phyloP scores from a whole-genome alignment of 2,329 filamentous ascomycete species.

The Gremmenia infestans region DNA sequence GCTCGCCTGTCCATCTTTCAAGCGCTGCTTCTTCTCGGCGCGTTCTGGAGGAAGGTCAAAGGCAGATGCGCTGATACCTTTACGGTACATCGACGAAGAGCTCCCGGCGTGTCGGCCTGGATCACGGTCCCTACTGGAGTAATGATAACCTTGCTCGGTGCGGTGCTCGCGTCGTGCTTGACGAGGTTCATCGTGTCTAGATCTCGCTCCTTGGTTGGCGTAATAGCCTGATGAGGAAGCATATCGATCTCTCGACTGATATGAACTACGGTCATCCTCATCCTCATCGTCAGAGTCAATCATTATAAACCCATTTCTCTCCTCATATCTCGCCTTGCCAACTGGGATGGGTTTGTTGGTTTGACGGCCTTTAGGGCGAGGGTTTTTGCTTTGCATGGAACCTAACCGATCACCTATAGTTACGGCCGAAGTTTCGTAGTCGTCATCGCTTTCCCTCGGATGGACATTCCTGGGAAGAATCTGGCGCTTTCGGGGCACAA shows the following conservation, averaged over 20 bases:
- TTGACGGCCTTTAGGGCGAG: background rate
- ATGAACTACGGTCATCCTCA: background rate
- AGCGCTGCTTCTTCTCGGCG: background rate
- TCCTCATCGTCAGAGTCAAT: background rate
- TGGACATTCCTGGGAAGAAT: background rate
- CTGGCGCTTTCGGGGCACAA: background rate
- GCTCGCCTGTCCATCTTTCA: too few species aligned
- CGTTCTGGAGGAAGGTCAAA: background rate
- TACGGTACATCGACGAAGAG: background rate
- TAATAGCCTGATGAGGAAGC: background rate
- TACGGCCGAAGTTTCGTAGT: background rate
- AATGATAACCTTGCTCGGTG: background rate
- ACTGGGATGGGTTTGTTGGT: background rate
- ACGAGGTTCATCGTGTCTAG: background rate
- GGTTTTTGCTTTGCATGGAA: background rate
- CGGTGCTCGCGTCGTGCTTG: background rate
- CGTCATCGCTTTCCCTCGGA: too few species aligned
- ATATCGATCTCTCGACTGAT: background rate
- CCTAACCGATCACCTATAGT: background rate
- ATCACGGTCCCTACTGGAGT: background rate
- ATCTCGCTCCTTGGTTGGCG: background rate
- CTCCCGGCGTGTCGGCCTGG: background rate
- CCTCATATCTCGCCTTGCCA: background rate
- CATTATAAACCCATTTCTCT: background rate
- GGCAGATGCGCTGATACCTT: background rate